These are phyloP conservation scores for Solanum chacoense DNA, from an alignment of 305 asterid species.

Conservation along the genomic window DNA sequence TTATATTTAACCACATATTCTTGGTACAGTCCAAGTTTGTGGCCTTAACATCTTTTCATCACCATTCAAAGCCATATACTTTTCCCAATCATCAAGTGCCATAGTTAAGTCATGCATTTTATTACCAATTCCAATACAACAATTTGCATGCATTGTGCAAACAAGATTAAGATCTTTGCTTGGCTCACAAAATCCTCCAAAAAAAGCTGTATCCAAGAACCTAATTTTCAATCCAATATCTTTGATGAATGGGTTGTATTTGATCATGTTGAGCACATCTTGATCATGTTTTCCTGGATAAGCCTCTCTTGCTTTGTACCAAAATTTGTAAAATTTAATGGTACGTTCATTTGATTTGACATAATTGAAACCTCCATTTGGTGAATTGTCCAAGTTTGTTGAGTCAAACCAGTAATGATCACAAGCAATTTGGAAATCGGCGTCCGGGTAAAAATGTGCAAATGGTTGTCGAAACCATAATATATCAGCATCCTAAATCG, in stretches of 20 bases:
- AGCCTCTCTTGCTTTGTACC: slow-evolving; percentile 7
- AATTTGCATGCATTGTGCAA: slow-evolving; percentile 19
- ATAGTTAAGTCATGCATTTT: slow-evolving; percentile 15
- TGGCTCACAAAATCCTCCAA: slow-evolving; percentile 17
- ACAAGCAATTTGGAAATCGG: slow-evolving; percentile 16
- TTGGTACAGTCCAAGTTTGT: slow-evolving; percentile 2
- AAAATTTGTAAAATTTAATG: slow-evolving; percentile 8
- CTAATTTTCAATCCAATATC: slow-evolving; percentile 7
- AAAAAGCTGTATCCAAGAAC: slow-evolving; percentile 11
- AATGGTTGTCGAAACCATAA: slow-evolving; percentile 18
- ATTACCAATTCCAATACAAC: slow-evolving; percentile 12
- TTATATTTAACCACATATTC: neutral
- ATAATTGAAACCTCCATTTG: slow-evolving; percentile 12
- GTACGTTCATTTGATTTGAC: slow-evolving; percentile 10
- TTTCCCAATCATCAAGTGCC: slow-evolving; percentile 14
- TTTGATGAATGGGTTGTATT: neutral
- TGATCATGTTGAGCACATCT: slow-evolving; percentile 13
- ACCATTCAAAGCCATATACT: neutral
- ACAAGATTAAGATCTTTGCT: slow-evolving; percentile 10
- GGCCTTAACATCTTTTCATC: neutral
- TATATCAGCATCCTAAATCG: neutral
- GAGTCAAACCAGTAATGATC: slow-evolving; percentile 5
- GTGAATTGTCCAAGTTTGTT: neutral
- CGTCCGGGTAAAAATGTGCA: neutral
- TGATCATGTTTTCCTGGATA: slow-evolving; percentile 18